These are phyloP conservation scores for Saccharomycopsis olivae DNA, from an alignment of 805 yeast species.

Conservation along the genomic window DNA sequence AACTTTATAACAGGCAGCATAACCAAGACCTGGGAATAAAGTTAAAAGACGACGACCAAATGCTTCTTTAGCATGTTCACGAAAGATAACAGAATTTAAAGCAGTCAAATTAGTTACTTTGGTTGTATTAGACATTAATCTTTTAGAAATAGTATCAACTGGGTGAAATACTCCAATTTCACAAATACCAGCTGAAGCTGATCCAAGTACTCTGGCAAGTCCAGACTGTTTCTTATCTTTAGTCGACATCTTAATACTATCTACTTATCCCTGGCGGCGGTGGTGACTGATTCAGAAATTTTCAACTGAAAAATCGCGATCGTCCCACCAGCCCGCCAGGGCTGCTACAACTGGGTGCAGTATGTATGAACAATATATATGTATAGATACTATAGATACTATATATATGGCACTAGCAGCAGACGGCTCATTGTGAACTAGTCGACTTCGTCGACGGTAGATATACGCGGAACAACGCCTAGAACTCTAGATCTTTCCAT, in stretches of 20 bases:
- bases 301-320: too few relatives aligned
- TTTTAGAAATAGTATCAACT: constrained; percentile 93
- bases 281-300: too few relatives aligned
- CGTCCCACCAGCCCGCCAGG: too few relatives aligned
- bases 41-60: constrained; percentile 64
- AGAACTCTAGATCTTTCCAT: too few relatives aligned
- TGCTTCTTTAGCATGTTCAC: constrained; percentile 65
- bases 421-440: too few relatives aligned
- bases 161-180: constrained; percentile 98
- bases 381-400: too few relatives aligned
- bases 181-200: constrained; percentile 95
- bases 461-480: too few relatives aligned
- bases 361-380: not conserved
- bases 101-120: constrained; percentile 52
- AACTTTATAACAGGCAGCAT: constrained; percentile 95
- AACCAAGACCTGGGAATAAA: constrained; percentile 94
- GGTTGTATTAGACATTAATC: constrained; percentile 78
- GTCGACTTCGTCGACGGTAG: not conserved
- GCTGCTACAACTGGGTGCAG: too few relatives aligned
- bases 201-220: constrained; percentile 82
- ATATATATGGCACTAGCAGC: too few relatives aligned
- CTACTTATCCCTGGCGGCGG: too few relatives aligned
- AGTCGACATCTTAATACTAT: too few relatives aligned
- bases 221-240: constrained; percentile 83
- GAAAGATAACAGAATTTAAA: constrained; percentile 80